Evolutionary conservation across 495 filamentous ascomycete genomes (phyloP), one percentile per base, ranked within the genome.

Genomic region (Margaritispora aquatica): DNA sequence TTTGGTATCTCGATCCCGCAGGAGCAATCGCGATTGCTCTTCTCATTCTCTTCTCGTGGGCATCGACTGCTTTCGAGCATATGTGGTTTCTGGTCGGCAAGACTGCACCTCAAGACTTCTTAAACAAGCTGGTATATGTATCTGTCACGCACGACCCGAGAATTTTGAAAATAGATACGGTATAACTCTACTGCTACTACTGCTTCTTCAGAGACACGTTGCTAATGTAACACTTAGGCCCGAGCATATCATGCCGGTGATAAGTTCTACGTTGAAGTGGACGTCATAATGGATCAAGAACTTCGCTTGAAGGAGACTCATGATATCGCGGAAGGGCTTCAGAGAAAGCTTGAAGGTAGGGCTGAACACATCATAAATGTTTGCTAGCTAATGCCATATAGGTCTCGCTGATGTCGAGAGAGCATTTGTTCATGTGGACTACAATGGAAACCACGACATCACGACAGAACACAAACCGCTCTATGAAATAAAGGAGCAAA

Each of bases 371-470:
- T n/a, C n/a, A n/a, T n/a, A n/a, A n/a, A n/a, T n/a, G n/a, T n/a
- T n/a, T n/a, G n/a, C 26, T 17, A 34, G 31, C 49, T 19, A 46
- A 44, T 1, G 10, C 8, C 19, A 34, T 47, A 29, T 60, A 55
- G 58, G 76, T 10, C 67, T 81, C 21, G 63, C 72, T 10, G 74
- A 78, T 65, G 78, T 84, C 15, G 79, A 81, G 57, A 66, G 80
- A 51, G 79, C 79, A 3, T 84, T 82, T 61, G 80, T 83, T 23
- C 79, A 84, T 62, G 76, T 83, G 26, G 80, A 82, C 64, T 82
- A 83, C 60, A 70, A 79, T 51, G 69, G 73, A 52, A 68, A 70
- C 10, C 74, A 83, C 50, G 72, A 80, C 50, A 66, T 76, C 48
- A 60, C 76, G 27, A 71, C 79, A 55, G 80, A 83, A 65, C 80